These are phyloP conservation scores for Verbascum thapsus DNA, from an alignment of 257 asterid species.

Conservation along the genomic window DNA sequence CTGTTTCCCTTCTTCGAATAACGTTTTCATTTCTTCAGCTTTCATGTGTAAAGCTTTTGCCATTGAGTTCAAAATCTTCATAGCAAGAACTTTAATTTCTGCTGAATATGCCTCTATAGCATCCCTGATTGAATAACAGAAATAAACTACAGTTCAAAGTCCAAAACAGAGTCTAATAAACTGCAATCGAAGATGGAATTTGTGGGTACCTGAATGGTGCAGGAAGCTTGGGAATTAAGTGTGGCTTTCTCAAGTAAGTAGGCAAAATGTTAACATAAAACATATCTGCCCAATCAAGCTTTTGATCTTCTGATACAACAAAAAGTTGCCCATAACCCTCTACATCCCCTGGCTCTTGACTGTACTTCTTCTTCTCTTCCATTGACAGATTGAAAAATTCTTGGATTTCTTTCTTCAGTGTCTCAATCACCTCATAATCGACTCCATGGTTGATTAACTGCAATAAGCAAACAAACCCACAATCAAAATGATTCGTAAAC, in stretches of 20 bases:
- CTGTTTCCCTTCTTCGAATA: slow-evolving; percentile 45
- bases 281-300: slow-evolving; percentile 67
- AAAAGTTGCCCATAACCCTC: slow-evolving; percentile 69
- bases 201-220: slow-evolving; percentile 45
- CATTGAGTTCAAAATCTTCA: slow-evolving; percentile 40
- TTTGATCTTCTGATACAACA: slow-evolving; percentile 61
- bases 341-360: slow-evolving; percentile 34
- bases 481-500: too few relatives aligned
- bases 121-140: slow-evolving; percentile 34
- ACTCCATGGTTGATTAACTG: slow-evolving; percentile 70
- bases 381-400: slow-evolving; percentile 52
- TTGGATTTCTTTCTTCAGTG: slow-evolving; percentile 39
- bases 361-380: slow-evolving; percentile 52
- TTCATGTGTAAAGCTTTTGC: slow-evolving; percentile 48
- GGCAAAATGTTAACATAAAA: slow-evolving; percentile 41
- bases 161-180: too few relatives aligned
- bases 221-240: slow-evolving; percentile 56
- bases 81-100: slow-evolving; percentile 40
- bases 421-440: slow-evolving; percentile 32
- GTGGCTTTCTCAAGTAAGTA: slow-evolving; percentile 40
- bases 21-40: slow-evolving; percentile 37
- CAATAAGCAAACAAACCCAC: background rate
- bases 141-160: too few relatives aligned
- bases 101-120: slow-evolving; percentile 49
- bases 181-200: too few relatives aligned